Conservation (phyloP, 2,329 filamentous ascomycete species). For the Exophiala oligosperma region DNA sequence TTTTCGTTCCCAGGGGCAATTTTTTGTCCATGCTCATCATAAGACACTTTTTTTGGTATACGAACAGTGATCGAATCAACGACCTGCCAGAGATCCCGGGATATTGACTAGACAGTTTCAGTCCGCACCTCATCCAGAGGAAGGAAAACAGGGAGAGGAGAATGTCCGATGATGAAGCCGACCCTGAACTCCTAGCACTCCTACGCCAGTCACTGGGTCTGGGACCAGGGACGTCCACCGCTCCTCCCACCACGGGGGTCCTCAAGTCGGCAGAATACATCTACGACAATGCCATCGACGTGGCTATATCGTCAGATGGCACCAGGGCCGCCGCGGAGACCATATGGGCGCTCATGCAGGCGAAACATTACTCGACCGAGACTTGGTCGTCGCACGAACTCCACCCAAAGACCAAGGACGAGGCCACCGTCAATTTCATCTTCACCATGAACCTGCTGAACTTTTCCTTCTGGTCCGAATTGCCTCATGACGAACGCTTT, state of each 20-base stretch:
- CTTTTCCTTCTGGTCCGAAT: slow-evolving; percentile 93
- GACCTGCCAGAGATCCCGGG: no score
- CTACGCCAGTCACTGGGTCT: slow-evolving; percentile 76
- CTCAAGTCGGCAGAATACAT: slow-evolving; percentile 81
- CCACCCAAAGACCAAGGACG: slow-evolving; percentile 74
- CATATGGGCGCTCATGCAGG: slow-evolving; percentile 80
- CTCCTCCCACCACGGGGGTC: slow-evolving; percentile 74
- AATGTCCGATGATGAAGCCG: slow-evolving; percentile 92
- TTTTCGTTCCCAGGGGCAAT: neutral
- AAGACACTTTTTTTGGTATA: neutral
- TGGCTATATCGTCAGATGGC: slow-evolving; percentile 79
- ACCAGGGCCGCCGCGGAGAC: slow-evolving; percentile 78
- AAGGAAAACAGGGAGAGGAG: slow-evolving; percentile 19
- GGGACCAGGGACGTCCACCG: slow-evolving; percentile 55
- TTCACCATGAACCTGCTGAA: slow-evolving; percentile 97
- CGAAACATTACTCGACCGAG: slow-evolving; percentile 77
- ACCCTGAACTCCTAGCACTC: slow-evolving; percentile 82
- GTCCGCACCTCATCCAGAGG: neutral
- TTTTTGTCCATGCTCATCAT: neutral
- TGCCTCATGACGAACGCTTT: slow-evolving; percentile 69
- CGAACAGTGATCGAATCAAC: no score
- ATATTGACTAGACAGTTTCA: no score
- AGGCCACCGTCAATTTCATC: slow-evolving; percentile 82
- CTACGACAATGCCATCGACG: slow-evolving; percentile 89
- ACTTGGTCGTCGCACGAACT: slow-evolving; percentile 87